Conservation (phyloP, 2,329 filamentous ascomycete species). For the Trichoderma asperellum region DNA sequence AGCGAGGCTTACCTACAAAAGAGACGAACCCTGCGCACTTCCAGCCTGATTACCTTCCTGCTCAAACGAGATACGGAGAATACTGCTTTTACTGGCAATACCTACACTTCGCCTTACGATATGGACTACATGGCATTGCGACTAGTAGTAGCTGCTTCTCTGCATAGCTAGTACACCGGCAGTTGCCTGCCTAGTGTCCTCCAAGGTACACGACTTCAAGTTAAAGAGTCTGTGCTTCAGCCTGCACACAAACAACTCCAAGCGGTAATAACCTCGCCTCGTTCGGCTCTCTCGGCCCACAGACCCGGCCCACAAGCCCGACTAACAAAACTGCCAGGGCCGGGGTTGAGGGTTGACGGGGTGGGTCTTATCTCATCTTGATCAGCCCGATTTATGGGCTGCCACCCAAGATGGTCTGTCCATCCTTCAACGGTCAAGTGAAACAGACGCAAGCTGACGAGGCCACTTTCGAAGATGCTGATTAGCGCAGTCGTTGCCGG, state of each 20-base stretch:
- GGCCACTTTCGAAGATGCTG: neutral
- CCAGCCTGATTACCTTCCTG: neutral
- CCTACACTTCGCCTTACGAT: neutral
- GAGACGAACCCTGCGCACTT: neutral
- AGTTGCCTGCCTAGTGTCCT: neutral
- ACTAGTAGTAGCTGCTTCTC: neutral
- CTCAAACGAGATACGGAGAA: neutral
- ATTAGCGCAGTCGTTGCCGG: neutral
- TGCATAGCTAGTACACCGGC: neutral
- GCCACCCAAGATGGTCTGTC: neutral
- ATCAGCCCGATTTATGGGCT: neutral
- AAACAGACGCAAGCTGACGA: neutral
- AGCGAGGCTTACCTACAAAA: neutral
- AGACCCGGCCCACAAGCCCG: neutral
- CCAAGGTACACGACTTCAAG: neutral
- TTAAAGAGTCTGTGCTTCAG: neutral
- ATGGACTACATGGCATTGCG: neutral
- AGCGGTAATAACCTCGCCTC: neutral
- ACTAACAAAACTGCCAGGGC: neutral
- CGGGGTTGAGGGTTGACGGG: neutral
- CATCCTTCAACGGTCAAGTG: neutral
- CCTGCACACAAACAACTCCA: neutral
- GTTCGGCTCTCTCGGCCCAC: slow-evolving; percentile 4
- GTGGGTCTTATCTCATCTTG: slow-evolving; percentile 10
- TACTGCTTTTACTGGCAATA: neutral